Evolutionary conservation across 2,329 filamentous ascomycete species (phyloP).

Genomic region (Xylaria sp.): DNA sequence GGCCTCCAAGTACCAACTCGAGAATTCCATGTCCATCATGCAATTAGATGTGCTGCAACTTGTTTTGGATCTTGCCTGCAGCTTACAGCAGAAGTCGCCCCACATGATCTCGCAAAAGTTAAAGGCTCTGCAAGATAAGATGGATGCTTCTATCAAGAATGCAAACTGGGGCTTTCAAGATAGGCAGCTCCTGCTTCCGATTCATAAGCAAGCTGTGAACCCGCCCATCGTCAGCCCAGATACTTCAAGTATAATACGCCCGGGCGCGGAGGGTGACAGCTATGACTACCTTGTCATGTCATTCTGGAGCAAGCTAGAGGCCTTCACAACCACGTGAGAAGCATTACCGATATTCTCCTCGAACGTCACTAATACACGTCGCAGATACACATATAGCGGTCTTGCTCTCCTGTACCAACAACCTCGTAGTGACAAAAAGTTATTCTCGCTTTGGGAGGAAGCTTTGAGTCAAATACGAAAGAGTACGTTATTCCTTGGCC

Average conservation of each 20-base stretch:
- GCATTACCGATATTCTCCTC: neutral
- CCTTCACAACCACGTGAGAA: constrained; percentile 65
- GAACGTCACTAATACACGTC: constrained; percentile 17
- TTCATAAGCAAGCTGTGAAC: constrained; percentile 62
- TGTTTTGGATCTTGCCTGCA: constrained; percentile 76
- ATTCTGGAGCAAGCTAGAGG: constrained; percentile 70
- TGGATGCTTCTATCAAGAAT: constrained; percentile 66
- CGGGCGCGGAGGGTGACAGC: constrained; percentile 57
- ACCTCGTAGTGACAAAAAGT: constrained; percentile 52
- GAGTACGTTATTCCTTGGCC: constrained; percentile 46
- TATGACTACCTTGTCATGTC: constrained; percentile 69
- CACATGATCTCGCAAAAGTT: constrained; percentile 70
- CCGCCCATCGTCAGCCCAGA: constrained; percentile 66
- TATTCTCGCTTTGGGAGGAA: constrained; percentile 56
- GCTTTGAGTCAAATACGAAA: constrained; percentile 50
- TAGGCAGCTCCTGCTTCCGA: constrained; percentile 65
- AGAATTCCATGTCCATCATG: constrained; percentile 70
- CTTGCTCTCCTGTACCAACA: constrained; percentile 57
- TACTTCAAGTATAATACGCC: constrained; percentile 64
- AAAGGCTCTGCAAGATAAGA: constrained; percentile 67
- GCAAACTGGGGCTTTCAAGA: constrained; percentile 60
- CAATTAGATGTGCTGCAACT: constrained; percentile 75
- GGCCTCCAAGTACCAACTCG: constrained; percentile 76
- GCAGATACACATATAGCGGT: constrained; percentile 66
- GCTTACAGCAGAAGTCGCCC: constrained; percentile 71